These are phyloP conservation scores for Nakazawaea ishiwadae DNA, from an alignment of 805 yeast genomes.

Conservation along the genomic window DNA sequence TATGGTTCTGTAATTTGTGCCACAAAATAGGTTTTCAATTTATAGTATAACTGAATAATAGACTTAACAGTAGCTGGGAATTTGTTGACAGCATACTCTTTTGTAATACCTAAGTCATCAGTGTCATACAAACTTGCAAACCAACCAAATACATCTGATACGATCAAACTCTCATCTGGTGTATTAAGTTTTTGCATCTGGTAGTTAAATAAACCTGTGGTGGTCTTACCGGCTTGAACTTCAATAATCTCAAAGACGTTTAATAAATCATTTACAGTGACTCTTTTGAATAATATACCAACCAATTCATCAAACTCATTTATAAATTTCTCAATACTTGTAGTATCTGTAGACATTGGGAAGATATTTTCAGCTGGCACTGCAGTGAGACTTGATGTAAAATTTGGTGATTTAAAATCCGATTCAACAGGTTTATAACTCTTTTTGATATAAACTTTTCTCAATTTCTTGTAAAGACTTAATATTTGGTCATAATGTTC, in stretches of 20 bases:
- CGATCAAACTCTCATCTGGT: constrained; percentile 50
- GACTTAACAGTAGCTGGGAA: constrained; percentile 70
- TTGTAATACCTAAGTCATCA: constrained; percentile 21
- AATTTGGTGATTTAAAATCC: constrained; percentile 31
- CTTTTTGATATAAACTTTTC: constrained; percentile 66
- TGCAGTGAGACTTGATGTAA: constrained; percentile 34
- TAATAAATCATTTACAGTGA: constrained; percentile 74
- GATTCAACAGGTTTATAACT: constrained; percentile 58
- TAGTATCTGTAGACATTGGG: constrained; percentile 39
- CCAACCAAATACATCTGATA: constrained; percentile 71
- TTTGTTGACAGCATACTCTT: constrained; percentile 35
- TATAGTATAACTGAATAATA: constrained; percentile 61
- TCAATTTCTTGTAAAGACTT: constrained; percentile 55
- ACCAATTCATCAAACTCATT: constrained; percentile 60
- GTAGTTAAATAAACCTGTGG: constrained; percentile 54
- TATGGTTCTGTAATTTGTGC: constrained; percentile 59
- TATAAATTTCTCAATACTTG: constrained; percentile 56
- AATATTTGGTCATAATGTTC: constrained; percentile 23
- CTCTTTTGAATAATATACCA: constrained; percentile 48
- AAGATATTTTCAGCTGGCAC: constrained; percentile 42
- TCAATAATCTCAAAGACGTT: constrained; percentile 71
- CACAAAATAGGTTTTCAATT: constrained; percentile 58
- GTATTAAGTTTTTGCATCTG: constrained; percentile 33
- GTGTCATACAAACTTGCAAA: constrained; percentile 50
- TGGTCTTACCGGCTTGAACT: constrained; percentile 53